These are phyloP conservation scores for Candida silvicultrix DNA, from an alignment of 805 yeast species.

Conservation along the genomic window DNA sequence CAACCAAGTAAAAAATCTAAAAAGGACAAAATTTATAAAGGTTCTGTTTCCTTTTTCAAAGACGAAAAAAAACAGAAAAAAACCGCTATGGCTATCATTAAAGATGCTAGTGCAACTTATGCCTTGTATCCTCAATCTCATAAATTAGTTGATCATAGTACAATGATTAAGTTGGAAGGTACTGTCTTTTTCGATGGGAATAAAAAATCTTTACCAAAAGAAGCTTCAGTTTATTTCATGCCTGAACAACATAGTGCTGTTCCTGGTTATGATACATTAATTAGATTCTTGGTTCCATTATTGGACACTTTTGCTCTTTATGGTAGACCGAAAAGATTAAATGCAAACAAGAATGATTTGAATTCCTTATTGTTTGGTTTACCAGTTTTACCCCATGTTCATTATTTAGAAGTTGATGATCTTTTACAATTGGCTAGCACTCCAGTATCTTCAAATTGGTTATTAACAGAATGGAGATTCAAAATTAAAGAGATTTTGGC, in stretches of 20 bases:
- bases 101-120: constrained; percentile 62
- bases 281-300: constrained; percentile 69
- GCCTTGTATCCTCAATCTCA: constrained; percentile 92
- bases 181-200: constrained; percentile 52
- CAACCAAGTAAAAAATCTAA: constrained; percentile 48
- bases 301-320: constrained; percentile 73
- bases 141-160: constrained; percentile 74
- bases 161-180: constrained; percentile 88
- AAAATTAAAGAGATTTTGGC: constrained; percentile 51
- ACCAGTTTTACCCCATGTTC: constrained; percentile 74
- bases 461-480: constrained; percentile 50
- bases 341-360: constrained; percentile 63
- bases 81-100: constrained; percentile 73
- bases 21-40: constrained; percentile 35
- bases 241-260: constrained; percentile 82
- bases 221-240: constrained; percentile 69
- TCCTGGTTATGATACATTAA: constrained; percentile 76
- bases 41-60: constrained; percentile 56
- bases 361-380: constrained; percentile 70
- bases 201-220: constrained; percentile 41
- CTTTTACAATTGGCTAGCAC: constrained; percentile 34
- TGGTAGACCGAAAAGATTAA: constrained; percentile 74
- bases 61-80: constrained; percentile 70
- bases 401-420: constrained; percentile 65
- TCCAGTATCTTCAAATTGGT: constrained; percentile 41